Evolutionary conservation across 2,329 filamentous ascomycete genomes (phyloP).

Genomic region (Chalara sp.): DNA sequence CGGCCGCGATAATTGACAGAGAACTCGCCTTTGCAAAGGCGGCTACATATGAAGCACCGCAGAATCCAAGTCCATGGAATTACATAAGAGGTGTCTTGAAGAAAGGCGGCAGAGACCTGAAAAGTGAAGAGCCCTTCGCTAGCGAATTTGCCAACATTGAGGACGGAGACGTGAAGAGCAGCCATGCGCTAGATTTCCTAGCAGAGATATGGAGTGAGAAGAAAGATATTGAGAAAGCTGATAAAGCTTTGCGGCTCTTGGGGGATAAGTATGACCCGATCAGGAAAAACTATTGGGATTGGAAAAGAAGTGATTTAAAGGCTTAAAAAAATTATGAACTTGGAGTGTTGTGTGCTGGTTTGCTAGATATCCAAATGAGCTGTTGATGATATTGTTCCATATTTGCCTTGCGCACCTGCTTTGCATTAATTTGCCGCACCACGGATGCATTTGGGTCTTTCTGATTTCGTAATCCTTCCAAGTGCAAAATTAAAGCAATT

Average conservation of each 20-base stretch:
- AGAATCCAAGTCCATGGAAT: constrained; percentile 94
- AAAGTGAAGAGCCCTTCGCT: constrained; percentile 40
- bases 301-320: constrained; percentile 38
- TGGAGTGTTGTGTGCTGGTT: too few relatives aligned
- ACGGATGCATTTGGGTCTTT: too few relatives aligned
- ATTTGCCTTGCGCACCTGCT: too few relatives aligned
- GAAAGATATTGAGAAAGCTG: constrained; percentile 55
- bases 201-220: constrained; percentile 56
- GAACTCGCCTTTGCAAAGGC: constrained; percentile 70
- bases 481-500: too few relatives aligned
- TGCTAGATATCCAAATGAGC: too few relatives aligned
- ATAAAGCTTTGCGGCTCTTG: constrained; percentile 63
- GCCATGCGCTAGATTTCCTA: constrained; percentile 64
- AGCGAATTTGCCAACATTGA: constrained; percentile 44
- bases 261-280: constrained; percentile 87
- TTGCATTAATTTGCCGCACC: too few relatives aligned
- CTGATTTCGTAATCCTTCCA: too few relatives aligned
- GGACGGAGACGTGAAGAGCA: constrained; percentile 49
- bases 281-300: constrained; percentile 88
- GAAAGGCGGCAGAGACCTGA: constrained; percentile 51
- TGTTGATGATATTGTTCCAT: too few relatives aligned
- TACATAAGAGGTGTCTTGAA: constrained; percentile 73
- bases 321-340: not conserved
- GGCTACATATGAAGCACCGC: constrained; percentile 72
- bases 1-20: constrained; percentile 57